Conservation (phyloP, 305 asterid genomes). For the Fraxinus xanthoxyloides region DNA sequence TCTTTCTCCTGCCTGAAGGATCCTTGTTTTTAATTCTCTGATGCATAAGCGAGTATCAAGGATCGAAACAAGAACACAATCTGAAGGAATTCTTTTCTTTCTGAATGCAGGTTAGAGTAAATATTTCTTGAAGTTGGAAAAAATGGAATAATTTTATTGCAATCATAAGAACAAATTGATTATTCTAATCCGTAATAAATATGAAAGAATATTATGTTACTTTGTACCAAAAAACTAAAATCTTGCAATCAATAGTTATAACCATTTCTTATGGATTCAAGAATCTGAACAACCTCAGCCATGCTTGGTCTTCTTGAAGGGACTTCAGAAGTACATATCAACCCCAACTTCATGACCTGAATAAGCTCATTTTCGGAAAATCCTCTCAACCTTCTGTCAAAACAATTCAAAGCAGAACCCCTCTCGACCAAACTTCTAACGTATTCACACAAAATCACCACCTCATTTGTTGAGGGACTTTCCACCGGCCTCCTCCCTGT, state of each 20-base stretch:
- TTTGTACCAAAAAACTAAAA: slow-evolving; percentile 22
- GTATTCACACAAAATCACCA: slow-evolving; percentile 66
- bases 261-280: slow-evolving; percentile 84
- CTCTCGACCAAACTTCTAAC: slow-evolving; percentile 66
- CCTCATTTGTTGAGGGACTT: slow-evolving; percentile 54
- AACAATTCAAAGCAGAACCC: slow-evolving; percentile 61
- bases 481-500: slow-evolving; percentile 90
- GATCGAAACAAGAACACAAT: background rate
- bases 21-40: background rate
- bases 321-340: slow-evolving; percentile 67
- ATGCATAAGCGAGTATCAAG: background rate
- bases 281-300: slow-evolving; percentile 96
- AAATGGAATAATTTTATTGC: slow-evolving; percentile 38
- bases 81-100: background rate
- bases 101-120: background rate
- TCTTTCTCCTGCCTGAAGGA: background rate
- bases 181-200: slow-evolving; percentile 39
- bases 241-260: slow-evolving; percentile 27
- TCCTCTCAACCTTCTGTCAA: slow-evolving; percentile 67
- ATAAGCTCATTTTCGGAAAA: slow-evolving; percentile 65
- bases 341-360: slow-evolving; percentile 91
- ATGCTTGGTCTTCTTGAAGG: slow-evolving; percentile 84
- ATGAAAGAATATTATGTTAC: slow-evolving; percentile 50
- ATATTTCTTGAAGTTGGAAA: slow-evolving; percentile 12
- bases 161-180: slow-evolving; percentile 34